Conservation (phyloP, 176 grass and related monocot species). For the Triticum urartu region DNA sequence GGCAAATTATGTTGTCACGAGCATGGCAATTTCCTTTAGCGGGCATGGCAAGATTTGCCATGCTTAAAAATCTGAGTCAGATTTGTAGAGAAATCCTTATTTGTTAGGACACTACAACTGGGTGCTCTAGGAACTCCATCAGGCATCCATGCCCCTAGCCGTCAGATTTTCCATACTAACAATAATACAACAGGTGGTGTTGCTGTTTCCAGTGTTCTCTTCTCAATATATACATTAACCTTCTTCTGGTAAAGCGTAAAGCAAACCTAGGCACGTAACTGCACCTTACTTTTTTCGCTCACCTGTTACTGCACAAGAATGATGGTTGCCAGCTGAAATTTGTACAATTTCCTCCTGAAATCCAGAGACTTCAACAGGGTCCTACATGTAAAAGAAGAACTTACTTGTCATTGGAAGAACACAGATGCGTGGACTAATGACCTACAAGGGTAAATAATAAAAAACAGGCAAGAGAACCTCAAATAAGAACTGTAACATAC, state of each 20-base stretch:
- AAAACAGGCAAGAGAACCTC: not conserved
- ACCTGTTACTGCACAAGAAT: conserved; percentile 87
- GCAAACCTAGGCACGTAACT: conserved; percentile 10
- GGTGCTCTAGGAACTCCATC: not conserved
- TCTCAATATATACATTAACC: conserved; percentile 5
- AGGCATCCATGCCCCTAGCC: not conserved
- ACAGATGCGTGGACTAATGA: not conserved
- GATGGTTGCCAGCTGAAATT: conserved; percentile 79
- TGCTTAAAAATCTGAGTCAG: no score
- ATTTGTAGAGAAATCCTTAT: no score
- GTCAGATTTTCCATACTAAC: not conserved
- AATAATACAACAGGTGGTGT: not conserved
- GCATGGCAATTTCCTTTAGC: no score
- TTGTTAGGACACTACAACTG: not conserved
- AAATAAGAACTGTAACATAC: not conserved
- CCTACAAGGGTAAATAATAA: not conserved
- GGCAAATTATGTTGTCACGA: no score
- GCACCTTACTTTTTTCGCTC: conserved; percentile 33
- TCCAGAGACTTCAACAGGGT: conserved; percentile 75
- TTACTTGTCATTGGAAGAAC: not conserved
- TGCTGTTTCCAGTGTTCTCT: not conserved
- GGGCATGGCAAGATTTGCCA: no score
- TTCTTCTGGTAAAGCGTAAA: not conserved
- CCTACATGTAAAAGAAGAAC: conserved; percentile 45
- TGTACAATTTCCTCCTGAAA: conserved; percentile 58